phyloP scores from a whole-genome alignment of 371 early-diverging fungal species.

The Mucor velutinosus region DNA sequence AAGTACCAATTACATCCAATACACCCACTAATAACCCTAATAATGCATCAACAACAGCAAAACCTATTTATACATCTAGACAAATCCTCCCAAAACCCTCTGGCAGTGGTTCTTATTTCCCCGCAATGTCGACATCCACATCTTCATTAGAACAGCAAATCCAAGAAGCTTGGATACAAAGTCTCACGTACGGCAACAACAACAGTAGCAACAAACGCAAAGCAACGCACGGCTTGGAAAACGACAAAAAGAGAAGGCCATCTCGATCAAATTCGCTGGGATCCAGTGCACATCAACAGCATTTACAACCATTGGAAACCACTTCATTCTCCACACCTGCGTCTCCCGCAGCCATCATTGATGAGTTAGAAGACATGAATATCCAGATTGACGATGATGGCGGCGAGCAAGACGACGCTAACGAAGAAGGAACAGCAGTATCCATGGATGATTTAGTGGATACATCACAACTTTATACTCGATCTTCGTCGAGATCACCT shows the following conservation, averaged over 20 bases:
- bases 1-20: conserved; percentile 1
- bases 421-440: conserved; percentile 24
- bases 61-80: conserved; percentile 13
- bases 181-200: background rate
- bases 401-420: background rate
- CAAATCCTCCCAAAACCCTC: conserved; percentile 31
- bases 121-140: background rate
- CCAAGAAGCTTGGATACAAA: conserved; percentile 16
- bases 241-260: conserved; percentile 2
- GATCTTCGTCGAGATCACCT: conserved; percentile 45
- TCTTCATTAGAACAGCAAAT: conserved; percentile 15
- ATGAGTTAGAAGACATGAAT: conserved; percentile 16
- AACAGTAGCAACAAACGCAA: background rate
- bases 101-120: conserved; percentile 8
- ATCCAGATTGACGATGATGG: background rate
- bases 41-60: background rate
- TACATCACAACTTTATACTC: conserved; percentile 54
- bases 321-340: conserved; percentile 13
- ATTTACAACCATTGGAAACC: conserved; percentile 1
- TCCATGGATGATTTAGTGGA: conserved; percentile 67
- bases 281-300: background rate
- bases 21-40: background rate
- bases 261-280: conserved; percentile 14
- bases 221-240: background rate
- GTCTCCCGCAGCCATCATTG: conserved; percentile 15